phyloP scores from a whole-genome alignment of 2,329 filamentous ascomycete genomes.

The Nannizzia gypsea region DNA sequence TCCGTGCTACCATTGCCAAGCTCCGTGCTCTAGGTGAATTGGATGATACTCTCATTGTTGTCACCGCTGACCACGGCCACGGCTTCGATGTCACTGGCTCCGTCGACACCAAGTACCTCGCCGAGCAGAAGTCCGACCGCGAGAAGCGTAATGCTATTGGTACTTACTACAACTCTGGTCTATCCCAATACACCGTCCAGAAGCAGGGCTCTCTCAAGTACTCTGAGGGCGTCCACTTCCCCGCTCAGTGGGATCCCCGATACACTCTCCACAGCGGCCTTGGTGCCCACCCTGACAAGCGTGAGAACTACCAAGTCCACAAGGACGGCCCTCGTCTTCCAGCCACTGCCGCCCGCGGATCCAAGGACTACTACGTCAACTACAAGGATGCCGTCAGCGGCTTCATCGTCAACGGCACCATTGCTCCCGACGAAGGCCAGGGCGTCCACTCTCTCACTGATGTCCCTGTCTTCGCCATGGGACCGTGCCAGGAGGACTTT shows the following conservation, averaged over 20 bases:
- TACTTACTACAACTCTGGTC: slow-evolving; percentile 59
- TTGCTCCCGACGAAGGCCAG: slow-evolving; percentile 50
- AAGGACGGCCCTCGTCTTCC: slow-evolving; percentile 52
- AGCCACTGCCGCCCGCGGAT: slow-evolving; percentile 42
- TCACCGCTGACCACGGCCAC: slow-evolving; percentile 81
- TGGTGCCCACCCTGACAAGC: slow-evolving; percentile 58
- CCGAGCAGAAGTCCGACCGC: slow-evolving; percentile 52
- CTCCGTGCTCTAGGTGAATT: slow-evolving; percentile 54
- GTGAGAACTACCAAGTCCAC: slow-evolving; percentile 65
- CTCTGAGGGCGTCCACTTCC: slow-evolving; percentile 63
- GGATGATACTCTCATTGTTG: slow-evolving; percentile 65
- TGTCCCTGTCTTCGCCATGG: slow-evolving; percentile 65
- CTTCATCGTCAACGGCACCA: slow-evolving; percentile 63
- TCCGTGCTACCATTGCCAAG: slow-evolving; percentile 61
- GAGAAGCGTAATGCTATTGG: slow-evolving; percentile 65
- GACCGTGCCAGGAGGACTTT: slow-evolving; percentile 67
- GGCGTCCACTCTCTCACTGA: slow-evolving; percentile 70
- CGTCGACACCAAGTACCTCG: slow-evolving; percentile 68
- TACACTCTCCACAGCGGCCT: slow-evolving; percentile 68
- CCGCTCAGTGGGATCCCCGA: slow-evolving; percentile 71
- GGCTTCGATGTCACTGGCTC: slow-evolving; percentile 78
- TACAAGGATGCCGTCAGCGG: slow-evolving; percentile 54
- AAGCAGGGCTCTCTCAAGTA: slow-evolving; percentile 51
- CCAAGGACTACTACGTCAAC: slow-evolving; percentile 53
- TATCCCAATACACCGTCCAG: slow-evolving; percentile 59